Base-by-base conservation (phyloP, 2,329 filamentous ascomycete species). In the Ophiostoma ips region DNA sequence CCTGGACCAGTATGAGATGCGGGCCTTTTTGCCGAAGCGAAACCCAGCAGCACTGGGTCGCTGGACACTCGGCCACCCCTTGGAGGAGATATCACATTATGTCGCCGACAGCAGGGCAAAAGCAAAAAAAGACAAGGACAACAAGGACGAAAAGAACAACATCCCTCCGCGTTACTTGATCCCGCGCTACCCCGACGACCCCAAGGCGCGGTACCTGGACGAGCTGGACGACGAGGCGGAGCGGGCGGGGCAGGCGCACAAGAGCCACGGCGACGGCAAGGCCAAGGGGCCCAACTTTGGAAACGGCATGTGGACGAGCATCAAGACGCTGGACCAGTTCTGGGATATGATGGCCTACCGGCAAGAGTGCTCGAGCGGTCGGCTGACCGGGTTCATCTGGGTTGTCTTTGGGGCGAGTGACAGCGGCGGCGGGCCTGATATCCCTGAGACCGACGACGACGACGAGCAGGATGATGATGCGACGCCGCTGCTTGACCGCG, bases 271-370 rank as follows among this genome's bases (percentile, higher is more conserved):
- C 11, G 6, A 8, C 15, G 30, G n/a, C 3, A 46, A 31, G 5
- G 21, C 5, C 16, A 33, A 30, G 12, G 28, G 48, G 15, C 19
- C 30, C 8, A 24, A 16, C 5, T 38, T 38, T 33, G 72, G 70
- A 24, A 67, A 69, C 3, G 84, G 84, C 0, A 73, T 77, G 51
- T 98, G 92, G 92, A 84, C 81, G 62, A 88, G 84, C 53, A 81
- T 95, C 21, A 82, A 76, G 61, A 84, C 80, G 0, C 68, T 98
- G 37, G 85, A 89, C n/a, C 81, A 89, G 57, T 98, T 98, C 61
- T 98, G 92, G 92, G 92, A 98, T 55, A 84, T 94, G 75, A 96
- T 98, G 90, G 83, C 89, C 0, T 96, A 86, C 61, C 75, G 92
- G 51, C 92, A 96, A 63, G 92, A 98, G 62, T 98, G 92, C 61